Base-by-base conservation (phyloP, 805 yeast genomes). In the Kurtzmaniella fragi region DNA sequence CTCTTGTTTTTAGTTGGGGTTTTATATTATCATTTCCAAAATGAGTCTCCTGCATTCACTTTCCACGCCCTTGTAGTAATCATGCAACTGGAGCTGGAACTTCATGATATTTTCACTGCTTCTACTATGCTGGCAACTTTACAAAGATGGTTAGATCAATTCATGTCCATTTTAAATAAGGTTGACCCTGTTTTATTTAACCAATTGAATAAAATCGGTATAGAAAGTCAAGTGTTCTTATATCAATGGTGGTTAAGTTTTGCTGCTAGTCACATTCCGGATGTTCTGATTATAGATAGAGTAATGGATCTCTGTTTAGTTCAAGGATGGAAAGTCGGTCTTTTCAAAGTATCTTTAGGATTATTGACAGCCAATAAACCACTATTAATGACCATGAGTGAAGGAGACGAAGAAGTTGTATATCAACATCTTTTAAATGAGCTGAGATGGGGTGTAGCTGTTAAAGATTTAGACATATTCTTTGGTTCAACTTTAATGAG, bases 221-320 rank as follows among this genome's bases (percentile, higher is more conserved):
- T 62, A 48, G 81, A 64, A 49, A 59, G 62, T 48, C 70, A 63
- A 42, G 72, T 61, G 34, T 78, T 69, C 53, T 64, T 79, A n/a
- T 71, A 72, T 36, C 84, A 80, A 52, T 80, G 86, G 86, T 78
- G 82, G 68, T 54, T 80, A 35, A 74, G 82, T 1, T 72, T 78
- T 43, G 71, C 69, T 45, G 76, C 82, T 1, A 75, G 77, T 26
- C 80, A 81, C 31, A 67, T 80, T n/a, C 85, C 85, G 1, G 71
- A 65, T 36, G 46, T 69, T 61, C 56, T 67, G 41, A 48, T 77
- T 61, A 65, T 67, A 59, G 51, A 72, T 65, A 46, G 73, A 61
- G 54, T 67, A 56, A 57, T 79, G 68, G 70, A 84, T 66, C 61
- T 62, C 61, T 51, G 73, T 64, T 56, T 68, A 58, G 46, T 70